Conservation (phyloP, 2,329 filamentous ascomycete genomes). For the Magnaporthiopsis incrustans region DNA sequence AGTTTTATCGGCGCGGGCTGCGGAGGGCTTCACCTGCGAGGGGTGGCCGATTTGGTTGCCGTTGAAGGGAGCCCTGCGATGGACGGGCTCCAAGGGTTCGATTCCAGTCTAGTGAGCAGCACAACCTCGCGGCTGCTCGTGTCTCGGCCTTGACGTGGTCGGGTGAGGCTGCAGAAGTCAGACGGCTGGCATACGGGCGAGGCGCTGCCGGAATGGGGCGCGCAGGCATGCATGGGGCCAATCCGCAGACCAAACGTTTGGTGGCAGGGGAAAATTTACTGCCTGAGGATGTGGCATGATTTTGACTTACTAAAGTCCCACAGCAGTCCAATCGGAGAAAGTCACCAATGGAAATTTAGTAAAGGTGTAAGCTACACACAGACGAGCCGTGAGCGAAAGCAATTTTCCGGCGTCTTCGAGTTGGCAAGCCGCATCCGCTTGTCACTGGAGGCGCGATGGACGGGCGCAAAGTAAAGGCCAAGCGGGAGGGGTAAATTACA, state of each 20-base stretch:
- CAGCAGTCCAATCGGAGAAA: not conserved
- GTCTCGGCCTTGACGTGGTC: not conserved
- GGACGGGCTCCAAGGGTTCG: not conserved
- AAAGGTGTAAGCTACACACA: too few relatives aligned
- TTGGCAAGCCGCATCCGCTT: too few relatives aligned
- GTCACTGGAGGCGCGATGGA: too few relatives aligned
- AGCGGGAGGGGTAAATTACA: too few relatives aligned
- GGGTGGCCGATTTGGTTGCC: not conserved
- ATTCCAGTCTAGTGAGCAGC: not conserved
- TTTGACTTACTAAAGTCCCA: not conserved
- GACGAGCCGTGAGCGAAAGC: too few relatives aligned
- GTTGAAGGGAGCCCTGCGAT: not conserved
- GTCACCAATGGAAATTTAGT: too few relatives aligned
- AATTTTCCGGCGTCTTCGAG: too few relatives aligned
- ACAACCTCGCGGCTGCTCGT: not conserved
- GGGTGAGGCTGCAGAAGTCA: not conserved
- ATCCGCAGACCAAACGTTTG: not conserved
- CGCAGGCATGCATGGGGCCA: not conserved
- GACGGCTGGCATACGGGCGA: not conserved
- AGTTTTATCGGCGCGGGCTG: not conserved
- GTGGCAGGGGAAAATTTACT: not conserved
- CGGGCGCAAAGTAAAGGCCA: too few relatives aligned
- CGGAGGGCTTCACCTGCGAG: not conserved
- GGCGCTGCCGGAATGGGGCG: not conserved
- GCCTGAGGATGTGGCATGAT: not conserved